phyloP scores from a whole-genome alignment of 2,329 filamentous ascomycete genomes.

The Polytolypa hystricis region DNA sequence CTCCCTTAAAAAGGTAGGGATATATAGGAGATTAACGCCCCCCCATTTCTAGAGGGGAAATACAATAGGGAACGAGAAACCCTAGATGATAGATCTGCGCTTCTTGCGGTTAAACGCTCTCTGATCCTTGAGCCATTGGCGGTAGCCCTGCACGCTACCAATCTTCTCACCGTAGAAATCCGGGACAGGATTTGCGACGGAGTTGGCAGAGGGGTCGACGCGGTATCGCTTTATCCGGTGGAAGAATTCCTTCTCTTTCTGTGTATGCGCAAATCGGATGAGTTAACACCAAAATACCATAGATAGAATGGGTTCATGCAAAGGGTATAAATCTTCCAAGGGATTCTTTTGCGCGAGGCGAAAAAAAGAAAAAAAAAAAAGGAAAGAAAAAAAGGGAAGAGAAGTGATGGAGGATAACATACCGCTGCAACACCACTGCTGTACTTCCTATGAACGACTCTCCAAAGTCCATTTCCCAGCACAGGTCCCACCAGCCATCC shows the following conservation, averaged over 20 bases:
- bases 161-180: slow-evolving; percentile 99
- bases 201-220: slow-evolving; percentile 81
- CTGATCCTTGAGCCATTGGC: slow-evolving; percentile 96
- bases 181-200: slow-evolving; percentile 82
- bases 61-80: too few relatives aligned
- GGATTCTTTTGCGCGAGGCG: not conserved
- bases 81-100: slow-evolving; percentile 32
- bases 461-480: slow-evolving; percentile 70
- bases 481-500: slow-evolving; percentile 85
- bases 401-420: slow-evolving; percentile 25
- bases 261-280: too few relatives aligned
- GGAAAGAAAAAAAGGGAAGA: not conserved
- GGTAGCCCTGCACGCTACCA: slow-evolving; percentile 78
- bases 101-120: slow-evolving; percentile 92
- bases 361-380: slow-evolving; percentile 2
- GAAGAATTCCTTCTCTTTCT: slow-evolving; percentile 94
- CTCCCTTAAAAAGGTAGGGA: too few relatives aligned
- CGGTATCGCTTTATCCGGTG: slow-evolving; percentile 81
- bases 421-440: slow-evolving; percentile 61
- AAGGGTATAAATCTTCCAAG: not conserved
- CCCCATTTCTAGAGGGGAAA: not conserved
- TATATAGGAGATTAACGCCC: too few relatives aligned
- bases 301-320: slow-evolving; percentile 1
- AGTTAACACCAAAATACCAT: too few relatives aligned
- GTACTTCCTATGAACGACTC: slow-evolving; percentile 59